Evolutionary conservation across 1,284 basidiomycete genomes (phyloP).

Genomic region (Rugosomyces carneus): DNA sequence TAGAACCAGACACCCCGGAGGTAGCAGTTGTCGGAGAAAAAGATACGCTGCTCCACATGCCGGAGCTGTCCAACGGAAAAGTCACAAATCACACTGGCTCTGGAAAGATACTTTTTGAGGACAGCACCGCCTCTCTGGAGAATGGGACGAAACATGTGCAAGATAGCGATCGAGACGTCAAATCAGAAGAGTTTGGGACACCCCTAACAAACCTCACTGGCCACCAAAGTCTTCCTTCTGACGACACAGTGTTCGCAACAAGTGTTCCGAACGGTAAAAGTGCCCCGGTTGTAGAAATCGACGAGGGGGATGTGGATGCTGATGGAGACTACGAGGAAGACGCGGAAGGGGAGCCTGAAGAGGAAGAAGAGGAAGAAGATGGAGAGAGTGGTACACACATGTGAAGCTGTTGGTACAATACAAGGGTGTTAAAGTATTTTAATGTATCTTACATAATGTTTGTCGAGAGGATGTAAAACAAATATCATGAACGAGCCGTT

Average conservation of each 20-base stretch:
- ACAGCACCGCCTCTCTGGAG: slow-evolving; percentile 3
- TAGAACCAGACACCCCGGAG: slow-evolving; percentile 5
- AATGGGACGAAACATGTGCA: not conserved
- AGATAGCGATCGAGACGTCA: slow-evolving; percentile 24
- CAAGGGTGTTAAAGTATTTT: slow-evolving; percentile 14
- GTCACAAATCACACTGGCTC: slow-evolving; percentile 9
- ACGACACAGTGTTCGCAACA: slow-evolving; percentile 40
- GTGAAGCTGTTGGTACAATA: slow-evolving; percentile 13
- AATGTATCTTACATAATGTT: slow-evolving; percentile 15
- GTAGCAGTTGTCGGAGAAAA: not conserved
- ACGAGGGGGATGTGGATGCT: slow-evolving; percentile 24
- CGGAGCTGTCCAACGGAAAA: slow-evolving; percentile 13
- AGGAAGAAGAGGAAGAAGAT: slow-evolving; percentile 31
- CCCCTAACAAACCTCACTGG: slow-evolving; percentile 46
- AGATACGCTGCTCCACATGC: slow-evolving; percentile 8
- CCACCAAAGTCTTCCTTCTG: slow-evolving; percentile 49
- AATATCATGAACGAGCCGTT: slow-evolving; percentile 23
- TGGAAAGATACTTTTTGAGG: slow-evolving; percentile 6
- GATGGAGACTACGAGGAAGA: slow-evolving; percentile 39
- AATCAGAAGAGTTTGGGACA: slow-evolving; percentile 47
- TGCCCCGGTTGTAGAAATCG: slow-evolving; percentile 17
- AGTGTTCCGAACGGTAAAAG: slow-evolving; percentile 16
- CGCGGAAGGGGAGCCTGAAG: slow-evolving; percentile 30
- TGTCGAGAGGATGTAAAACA: slow-evolving; percentile 16
- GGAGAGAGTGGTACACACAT: slow-evolving; percentile 26